These are phyloP conservation scores for Diplogelasinospora grovesii DNA, from an alignment of 495 filamentous ascomycete species.

Conservation along the genomic window DNA sequence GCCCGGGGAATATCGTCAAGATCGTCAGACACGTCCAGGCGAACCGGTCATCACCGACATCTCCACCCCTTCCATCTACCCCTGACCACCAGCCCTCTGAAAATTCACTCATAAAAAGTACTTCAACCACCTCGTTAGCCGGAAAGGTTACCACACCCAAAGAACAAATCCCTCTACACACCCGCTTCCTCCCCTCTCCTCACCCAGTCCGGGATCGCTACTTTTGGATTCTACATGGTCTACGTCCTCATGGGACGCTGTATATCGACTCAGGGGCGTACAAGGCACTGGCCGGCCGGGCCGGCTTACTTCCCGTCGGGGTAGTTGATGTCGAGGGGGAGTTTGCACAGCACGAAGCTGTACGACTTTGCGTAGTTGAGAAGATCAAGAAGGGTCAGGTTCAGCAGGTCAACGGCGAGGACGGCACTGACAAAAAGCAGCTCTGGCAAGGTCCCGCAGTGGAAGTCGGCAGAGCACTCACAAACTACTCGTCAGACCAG, in stretches of 20 bases:
- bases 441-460: slow-evolving; percentile 47
- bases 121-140: slow-evolving; percentile 30
- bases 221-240: slow-evolving; percentile 94
- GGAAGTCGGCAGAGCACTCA: slow-evolving; percentile 88
- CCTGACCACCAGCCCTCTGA: slow-evolving; percentile 12
- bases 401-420: slow-evolving; percentile 10
- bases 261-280: slow-evolving; percentile 89
- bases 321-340: slow-evolving; percentile 81
- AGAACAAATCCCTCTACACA: slow-evolving; percentile 66
- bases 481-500: slow-evolving; percentile 85
- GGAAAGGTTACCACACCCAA: slow-evolving; percentile 12
- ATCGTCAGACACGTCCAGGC: slow-evolving; percentile 79
- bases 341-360: slow-evolving; percentile 89
- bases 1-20: slow-evolving; percentile 81
- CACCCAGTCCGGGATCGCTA: slow-evolving; percentile 84
- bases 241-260: slow-evolving; percentile 84
- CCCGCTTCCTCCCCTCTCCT: slow-evolving; percentile 82
- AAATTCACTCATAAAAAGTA: slow-evolving; percentile 26
- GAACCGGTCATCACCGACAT: slow-evolving; percentile 30
- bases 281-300: slow-evolving; percentile 68
- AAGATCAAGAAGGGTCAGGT: no score
- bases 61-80: slow-evolving; percentile 15
- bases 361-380: slow-evolving; percentile 72
- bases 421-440: no score
- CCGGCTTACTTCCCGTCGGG: slow-evolving; percentile 84